phyloP scores from a whole-genome alignment of 345 rosid species.

The Eucalyptus pauciflora region DNA sequence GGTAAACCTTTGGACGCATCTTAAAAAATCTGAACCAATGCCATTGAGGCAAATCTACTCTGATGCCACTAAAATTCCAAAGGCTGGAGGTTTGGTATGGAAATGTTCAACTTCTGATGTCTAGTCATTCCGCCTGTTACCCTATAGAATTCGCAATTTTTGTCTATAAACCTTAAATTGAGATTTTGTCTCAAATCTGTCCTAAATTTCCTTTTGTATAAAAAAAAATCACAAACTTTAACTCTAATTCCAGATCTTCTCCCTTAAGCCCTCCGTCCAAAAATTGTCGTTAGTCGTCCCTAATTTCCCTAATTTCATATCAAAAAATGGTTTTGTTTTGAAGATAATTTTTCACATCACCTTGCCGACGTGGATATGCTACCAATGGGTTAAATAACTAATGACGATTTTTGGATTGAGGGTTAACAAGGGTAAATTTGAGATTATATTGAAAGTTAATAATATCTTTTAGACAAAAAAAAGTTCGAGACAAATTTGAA shows the following conservation, averaged over 20 bases:
- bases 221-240: not conserved
- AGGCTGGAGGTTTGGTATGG: not conserved
- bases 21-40: not conserved
- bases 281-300: not conserved
- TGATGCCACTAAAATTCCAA: not conserved
- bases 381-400: not conserved
- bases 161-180: not conserved
- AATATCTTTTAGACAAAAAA: not conserved
- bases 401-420: not conserved
- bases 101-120: not conserved
- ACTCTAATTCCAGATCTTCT: not conserved
- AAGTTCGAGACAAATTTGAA: not conserved
- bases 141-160: not conserved
- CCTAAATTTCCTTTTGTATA: not conserved
- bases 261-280: not conserved
- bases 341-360: not conserved
- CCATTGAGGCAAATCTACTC: not conserved
- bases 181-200: not conserved
- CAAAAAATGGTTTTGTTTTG: not conserved
- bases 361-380: accelerated
- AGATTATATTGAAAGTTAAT: not conserved
- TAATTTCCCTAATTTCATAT: not conserved
- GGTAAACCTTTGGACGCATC: not conserved
- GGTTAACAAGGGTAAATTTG: not conserved
- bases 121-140: not conserved